phyloP scores from a whole-genome alignment of 2,329 filamentous ascomycete species.

The Neofusicoccum kwambonambiense region DNA sequence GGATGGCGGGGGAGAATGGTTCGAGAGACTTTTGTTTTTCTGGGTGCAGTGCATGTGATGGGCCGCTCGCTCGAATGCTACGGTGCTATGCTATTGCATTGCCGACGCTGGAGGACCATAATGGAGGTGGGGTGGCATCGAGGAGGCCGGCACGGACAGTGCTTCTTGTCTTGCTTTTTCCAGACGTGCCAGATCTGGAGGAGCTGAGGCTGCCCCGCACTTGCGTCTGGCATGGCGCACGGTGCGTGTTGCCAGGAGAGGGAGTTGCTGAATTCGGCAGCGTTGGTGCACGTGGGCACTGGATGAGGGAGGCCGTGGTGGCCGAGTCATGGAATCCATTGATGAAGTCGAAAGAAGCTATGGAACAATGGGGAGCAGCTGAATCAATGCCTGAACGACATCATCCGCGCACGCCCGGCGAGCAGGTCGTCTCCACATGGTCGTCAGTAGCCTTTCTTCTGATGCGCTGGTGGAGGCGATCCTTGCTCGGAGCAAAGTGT shows the following conservation, averaged over 20 bases:
- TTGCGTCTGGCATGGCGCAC: neutral
- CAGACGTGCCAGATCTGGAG: neutral
- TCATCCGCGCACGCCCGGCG: neutral
- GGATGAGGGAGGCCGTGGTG: too few species aligned
- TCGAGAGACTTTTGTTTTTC: neutral
- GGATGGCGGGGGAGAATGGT: neutral
- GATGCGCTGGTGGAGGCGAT: neutral
- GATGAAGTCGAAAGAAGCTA: neutral
- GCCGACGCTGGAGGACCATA: neutral
- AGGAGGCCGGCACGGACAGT: too few species aligned
- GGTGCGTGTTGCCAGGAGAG: neutral
- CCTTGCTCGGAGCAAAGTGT: conserved; percentile 1
- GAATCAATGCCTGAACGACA: neutral
- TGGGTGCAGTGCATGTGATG: neutral
- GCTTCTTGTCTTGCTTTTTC: too few species aligned
- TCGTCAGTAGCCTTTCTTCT: neutral
- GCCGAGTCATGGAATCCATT: neutral
- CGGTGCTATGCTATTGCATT: neutral
- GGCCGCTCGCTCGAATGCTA: neutral
- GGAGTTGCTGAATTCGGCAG: neutral
- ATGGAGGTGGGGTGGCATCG: too few species aligned
- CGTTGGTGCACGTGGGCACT: neutral
- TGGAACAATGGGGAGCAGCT: neutral
- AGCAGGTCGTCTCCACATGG: neutral
- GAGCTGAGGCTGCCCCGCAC: neutral